Evolutionary conservation across 768 basidiomycete genomes (phyloP).

Genomic region (Boletellus sp.): DNA sequence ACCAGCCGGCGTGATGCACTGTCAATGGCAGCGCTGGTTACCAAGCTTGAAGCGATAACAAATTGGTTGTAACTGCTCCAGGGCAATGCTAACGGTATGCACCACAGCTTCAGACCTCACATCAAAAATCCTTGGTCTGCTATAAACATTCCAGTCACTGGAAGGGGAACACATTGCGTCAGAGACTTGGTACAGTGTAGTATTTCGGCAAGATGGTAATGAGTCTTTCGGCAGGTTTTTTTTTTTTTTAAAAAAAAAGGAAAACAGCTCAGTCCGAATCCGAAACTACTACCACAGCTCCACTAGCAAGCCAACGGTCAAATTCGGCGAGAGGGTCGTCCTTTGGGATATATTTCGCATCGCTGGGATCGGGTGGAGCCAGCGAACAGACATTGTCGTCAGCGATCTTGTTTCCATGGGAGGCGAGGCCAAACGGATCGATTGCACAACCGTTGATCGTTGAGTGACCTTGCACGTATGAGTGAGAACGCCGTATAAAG

Average conservation of each 20-base stretch:
- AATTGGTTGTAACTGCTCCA: too few relatives aligned
- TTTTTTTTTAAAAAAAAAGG: neutral
- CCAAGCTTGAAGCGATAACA: too few relatives aligned
- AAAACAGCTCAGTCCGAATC: constrained; percentile 10
- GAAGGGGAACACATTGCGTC: neutral
- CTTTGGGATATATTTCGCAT: constrained; percentile 7
- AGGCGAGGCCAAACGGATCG: neutral
- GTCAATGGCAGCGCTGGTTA: too few relatives aligned
- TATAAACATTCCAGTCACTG: neutral
- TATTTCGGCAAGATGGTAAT: neutral
- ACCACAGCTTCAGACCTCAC: neutral
- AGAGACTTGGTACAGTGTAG: too few relatives aligned
- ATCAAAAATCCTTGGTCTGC: neutral
- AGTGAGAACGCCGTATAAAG: constrained; percentile 13
- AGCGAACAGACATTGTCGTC: neutral
- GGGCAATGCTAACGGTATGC: too few relatives aligned
- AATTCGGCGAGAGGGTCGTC: constrained; percentile 62
- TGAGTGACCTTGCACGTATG: neutral
- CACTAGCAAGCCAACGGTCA: constrained; percentile 67
- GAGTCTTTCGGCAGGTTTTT: neutral
- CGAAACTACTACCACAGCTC: constrained; percentile 50
- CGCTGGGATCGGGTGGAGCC: neutral
- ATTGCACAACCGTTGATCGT: neutral
- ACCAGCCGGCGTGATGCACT: too few relatives aligned
- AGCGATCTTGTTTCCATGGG: neutral